These are phyloP conservation scores for Leishmania aethiopica DNA, from an alignment of 208 protist species.

Conservation along the genomic window DNA sequence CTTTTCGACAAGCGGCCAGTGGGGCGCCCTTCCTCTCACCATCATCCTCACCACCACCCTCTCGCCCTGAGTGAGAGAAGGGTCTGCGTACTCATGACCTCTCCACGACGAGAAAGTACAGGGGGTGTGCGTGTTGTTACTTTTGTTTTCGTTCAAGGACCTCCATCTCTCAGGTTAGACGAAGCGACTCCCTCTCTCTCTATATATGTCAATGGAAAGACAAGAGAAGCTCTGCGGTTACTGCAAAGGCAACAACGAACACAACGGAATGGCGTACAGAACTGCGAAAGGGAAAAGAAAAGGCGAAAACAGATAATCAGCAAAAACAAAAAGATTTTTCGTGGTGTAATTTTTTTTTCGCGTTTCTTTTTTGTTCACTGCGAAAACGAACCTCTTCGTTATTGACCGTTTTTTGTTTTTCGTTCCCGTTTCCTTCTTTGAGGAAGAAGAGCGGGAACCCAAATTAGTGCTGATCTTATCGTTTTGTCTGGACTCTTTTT, in stretches of 20 bases:
- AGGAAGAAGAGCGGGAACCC: too few relatives aligned
- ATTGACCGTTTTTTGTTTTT: not conserved
- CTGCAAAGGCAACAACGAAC: constrained; percentile 1
- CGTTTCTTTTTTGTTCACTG: not conserved
- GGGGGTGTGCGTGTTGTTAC: not conserved
- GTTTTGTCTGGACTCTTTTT: not conserved
- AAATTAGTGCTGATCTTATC: not conserved
- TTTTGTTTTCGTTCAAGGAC: not conserved
- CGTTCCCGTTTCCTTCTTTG: not conserved
- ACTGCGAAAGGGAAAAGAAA: not conserved
- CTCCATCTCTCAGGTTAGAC: not conserved
- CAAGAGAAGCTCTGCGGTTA: not conserved
- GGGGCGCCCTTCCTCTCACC: not conserved
- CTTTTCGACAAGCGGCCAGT: too few relatives aligned
- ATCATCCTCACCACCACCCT: not conserved
- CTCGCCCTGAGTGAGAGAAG: not conserved
- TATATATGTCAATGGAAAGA: not conserved
- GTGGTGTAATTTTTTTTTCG: not conserved
- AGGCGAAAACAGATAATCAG: not conserved
- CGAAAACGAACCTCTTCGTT: not conserved
- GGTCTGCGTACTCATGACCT: not conserved
- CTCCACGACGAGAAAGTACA: not conserved
- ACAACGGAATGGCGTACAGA: constrained; percentile 1
- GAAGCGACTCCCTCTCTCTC: too few relatives aligned
- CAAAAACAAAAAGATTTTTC: not conserved